phyloP scores from a whole-genome alignment of 306 rosid species.

The Citrullus amarus region DNA sequence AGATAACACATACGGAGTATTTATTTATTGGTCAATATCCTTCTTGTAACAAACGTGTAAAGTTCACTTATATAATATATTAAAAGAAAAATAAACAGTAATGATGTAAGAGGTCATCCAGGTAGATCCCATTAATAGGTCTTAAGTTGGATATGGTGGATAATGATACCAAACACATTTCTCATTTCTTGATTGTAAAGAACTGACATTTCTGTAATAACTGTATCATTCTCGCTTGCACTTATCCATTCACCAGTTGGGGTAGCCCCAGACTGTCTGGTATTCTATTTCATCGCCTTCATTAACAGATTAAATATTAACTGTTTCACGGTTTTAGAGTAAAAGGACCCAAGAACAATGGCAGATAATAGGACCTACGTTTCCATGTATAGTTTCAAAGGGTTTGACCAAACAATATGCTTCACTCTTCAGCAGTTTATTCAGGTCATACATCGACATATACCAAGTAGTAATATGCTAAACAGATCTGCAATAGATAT shows the following conservation, averaged over 20 bases:
- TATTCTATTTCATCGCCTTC: neutral
- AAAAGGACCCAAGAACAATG: neutral
- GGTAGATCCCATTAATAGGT: neutral
- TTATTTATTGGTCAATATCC: neutral
- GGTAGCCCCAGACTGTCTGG: neutral
- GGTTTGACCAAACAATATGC: neutral
- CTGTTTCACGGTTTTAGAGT: neutral
- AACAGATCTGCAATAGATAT: neutral
- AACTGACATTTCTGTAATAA: neutral
- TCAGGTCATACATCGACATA: slow-evolving; percentile 9
- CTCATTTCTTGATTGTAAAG: neutral
- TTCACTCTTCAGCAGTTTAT: neutral
- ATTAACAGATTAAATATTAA: neutral
- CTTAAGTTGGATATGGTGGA: neutral
- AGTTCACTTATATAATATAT: neutral
- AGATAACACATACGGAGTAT: neutral
- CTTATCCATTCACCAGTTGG: neutral
- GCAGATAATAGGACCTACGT: neutral
- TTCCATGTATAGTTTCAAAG: neutral
- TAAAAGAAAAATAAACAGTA: neutral
- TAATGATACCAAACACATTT: neutral
- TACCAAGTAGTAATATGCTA: neutral
- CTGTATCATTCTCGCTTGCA: neutral
- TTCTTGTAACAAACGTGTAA: neutral
- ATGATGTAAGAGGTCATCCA: neutral